Evolutionary conservation across 2,329 filamentous ascomycete species (phyloP), one percentile per base, ranked within the genome.

Genomic region (Aspergillus oerlinghausenensis): DNA sequence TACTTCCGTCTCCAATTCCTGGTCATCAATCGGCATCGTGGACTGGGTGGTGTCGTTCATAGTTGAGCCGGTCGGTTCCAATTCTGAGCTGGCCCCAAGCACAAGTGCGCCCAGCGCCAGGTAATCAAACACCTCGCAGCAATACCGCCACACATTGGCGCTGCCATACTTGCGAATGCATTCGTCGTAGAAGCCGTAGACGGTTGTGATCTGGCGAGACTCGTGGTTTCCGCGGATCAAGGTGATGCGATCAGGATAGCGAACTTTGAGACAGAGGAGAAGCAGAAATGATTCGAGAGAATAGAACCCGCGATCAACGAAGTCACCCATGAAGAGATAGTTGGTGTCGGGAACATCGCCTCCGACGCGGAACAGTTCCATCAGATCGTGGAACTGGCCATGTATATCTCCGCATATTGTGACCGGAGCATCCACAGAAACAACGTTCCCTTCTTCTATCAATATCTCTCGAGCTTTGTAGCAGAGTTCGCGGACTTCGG

Each of bases 371-470:
- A 97, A 97, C 5, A 97, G 84, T 75, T 97, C 93, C 93, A 97
- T 97, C 67, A 97, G 77, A 71, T 97, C 92, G 70, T 97, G 92
- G 70, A 97, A 97, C 73, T 97, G 92, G 64, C 92, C 92, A 71
- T 97, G 93, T 56, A 97, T 97, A 71, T 97, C 93, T 67, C 93
- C 93, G 70, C 93, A 97, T 83, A 96, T 96, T 73, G 93, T 97
- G 58, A 97, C 93, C 23, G 93, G 93, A 60, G 93, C 93, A 71
- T 93, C 89, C 60, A 99, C 93, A 19, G 89, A 92, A 62, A 97
- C 93, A 51, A 97, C 93, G 73, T 99, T 97, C 63, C 91, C 93
- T 78, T 99, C 94, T 75, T 97, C 94, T 60, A 99, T 96, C 63
- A 99, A 79, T 54, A 99, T 84, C 79, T 99, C 94, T 62, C 94